Base-by-base conservation (phyloP, 345 rosid species). In the Combretum micranthum region DNA sequence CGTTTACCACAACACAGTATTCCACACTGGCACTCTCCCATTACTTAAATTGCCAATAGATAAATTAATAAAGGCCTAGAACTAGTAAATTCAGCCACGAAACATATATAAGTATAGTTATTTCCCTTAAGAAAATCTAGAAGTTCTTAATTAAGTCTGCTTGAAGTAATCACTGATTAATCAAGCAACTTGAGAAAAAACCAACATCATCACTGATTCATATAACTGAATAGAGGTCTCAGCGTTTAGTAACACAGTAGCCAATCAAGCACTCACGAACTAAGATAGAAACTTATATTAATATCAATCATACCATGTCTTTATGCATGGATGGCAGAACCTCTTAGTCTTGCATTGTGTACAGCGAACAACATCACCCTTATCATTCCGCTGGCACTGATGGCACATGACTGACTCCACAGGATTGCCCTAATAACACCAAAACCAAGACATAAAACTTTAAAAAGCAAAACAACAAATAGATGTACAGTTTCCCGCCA, bases 381-480 rank as follows among this genome's bases (percentile, higher is more conserved):
- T 77, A 47, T 77, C 82, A 46, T 63, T 77, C 55, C 76, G 59
- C 63, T 77, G 65, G 73, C 81, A 77, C 54, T 77, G 81, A 64
- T 77, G 78, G 55, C 81, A 77, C 73, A 62, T 75, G 4, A 52
- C 19, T 3, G 69, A 57, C 22, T 56, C 61, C 68, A 63, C 60
- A 8, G 50, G 55, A 23, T 64, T 56, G 19, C 68, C 68, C 61
- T 64, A 17, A 16, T 21, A 21, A 15, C 45, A 7, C 43, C 42
- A 57, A 11, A 57, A 4, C 51, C 42, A 57, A 11, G n/a, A 25
- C 4, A 19, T 14, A 45, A 22, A 19, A 37, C 44, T 2, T 15
- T 44, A 45, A 6, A 13, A 39, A n/a, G 44, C 11, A 20, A 26
- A 18, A 16, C 44, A 56, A 4, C 32, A 7, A 37, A 14, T 11